Base-by-base conservation (phyloP, 106 monocot genomes). In the Dendrobium nobile region DNA sequence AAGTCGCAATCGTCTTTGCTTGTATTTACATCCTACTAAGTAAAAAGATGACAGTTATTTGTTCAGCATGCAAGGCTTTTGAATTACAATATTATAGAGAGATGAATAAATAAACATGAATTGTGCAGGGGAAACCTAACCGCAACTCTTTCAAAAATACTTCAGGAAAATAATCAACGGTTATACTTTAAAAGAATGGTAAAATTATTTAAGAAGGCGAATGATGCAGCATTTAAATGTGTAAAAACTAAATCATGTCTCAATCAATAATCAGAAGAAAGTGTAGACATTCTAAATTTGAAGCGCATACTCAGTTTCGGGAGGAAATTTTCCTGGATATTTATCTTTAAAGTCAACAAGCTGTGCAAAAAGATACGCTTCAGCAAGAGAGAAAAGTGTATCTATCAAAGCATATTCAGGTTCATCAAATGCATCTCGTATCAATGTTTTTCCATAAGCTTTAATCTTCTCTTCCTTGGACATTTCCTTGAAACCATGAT, bases 371-470 rank as follows among this genome's bases (percentile, higher is more conserved):
- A 97, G 77, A 81, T 94, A 97, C n/a, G 96, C 94, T 87, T 97
- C 96, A 83, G 92, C 96, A 61, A 97, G 83, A 83, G 96, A 97
- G 82, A 97, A 97, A 80, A 97, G 90, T 72, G 96, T 97, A 76
- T 97, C 96, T 73, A 97, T 89, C 33, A 97, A 89, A 79, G 94
- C 94, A 92, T 97, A 97, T 54, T 97, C 96, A 85, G 96, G 93
- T 82, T 94, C 96, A 86, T 97, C 96, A 89, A 97, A 97, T 56
- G 96, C 85, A 87, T 97, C 94, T 54, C 96, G 87, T 81, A 85
- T 87, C 67, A 97, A 85, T 61, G 94, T 92, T 82, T 77, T 90
- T 80, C 96, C 96, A 84, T 97, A 97, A 65, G 92, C 86, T 41
- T 87, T 84, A 80, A 85, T 79, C 85, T 93, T 97, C 10, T 94